phyloP scores from a whole-genome alignment of 176 grass and related monocot genomes.

The barley (Hordeum vulgare) region DNA sequence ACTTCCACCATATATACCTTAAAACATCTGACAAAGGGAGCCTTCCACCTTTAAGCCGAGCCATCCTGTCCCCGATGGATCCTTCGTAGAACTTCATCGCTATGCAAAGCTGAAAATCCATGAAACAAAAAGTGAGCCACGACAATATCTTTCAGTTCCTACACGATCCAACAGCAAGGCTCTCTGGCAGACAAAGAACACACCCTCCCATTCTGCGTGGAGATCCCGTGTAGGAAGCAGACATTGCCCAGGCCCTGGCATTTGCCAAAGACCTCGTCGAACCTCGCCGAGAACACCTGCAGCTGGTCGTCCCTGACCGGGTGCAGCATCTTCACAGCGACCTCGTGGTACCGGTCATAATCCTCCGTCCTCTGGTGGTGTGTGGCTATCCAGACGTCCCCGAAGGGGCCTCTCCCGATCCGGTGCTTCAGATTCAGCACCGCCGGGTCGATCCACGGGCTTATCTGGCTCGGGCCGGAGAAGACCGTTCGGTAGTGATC shows the following conservation, averaged over 20 bases:
- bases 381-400: slow-evolving; percentile 94
- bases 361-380: slow-evolving; percentile 61
- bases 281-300: slow-evolving; percentile 56
- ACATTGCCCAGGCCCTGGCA: slow-evolving; percentile 56
- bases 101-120: slow-evolving; percentile 73
- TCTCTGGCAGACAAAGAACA: not conserved
- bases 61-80: slow-evolving; percentile 88
- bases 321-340: slow-evolving; percentile 89
- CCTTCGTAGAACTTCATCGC: slow-evolving; percentile 98
- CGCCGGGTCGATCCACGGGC: slow-evolving; percentile 67
- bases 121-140: slow-evolving; percentile 2
- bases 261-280: slow-evolving; percentile 81
- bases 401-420: slow-evolving; percentile 85
- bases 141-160: not conserved
- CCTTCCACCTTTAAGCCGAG: slow-evolving; percentile 78
- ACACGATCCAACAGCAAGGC: not conserved
- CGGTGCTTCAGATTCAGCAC: slow-evolving; percentile 78
- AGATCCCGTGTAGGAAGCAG: slow-evolving; percentile 80
- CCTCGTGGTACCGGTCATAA: slow-evolving; percentile 71
- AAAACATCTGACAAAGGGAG: slow-evolving; percentile 77
- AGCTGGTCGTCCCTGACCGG: slow-evolving; percentile 90
- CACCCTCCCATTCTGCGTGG: slow-evolving; percentile 80
- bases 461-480: slow-evolving; percentile 59
- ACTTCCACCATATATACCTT: slow-evolving; percentile 48
- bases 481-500: slow-evolving; percentile 62